These are phyloP conservation scores for Dispira simplex DNA, from an alignment of 192 early-diverging fungal genomes.

Conservation along the genomic window DNA sequence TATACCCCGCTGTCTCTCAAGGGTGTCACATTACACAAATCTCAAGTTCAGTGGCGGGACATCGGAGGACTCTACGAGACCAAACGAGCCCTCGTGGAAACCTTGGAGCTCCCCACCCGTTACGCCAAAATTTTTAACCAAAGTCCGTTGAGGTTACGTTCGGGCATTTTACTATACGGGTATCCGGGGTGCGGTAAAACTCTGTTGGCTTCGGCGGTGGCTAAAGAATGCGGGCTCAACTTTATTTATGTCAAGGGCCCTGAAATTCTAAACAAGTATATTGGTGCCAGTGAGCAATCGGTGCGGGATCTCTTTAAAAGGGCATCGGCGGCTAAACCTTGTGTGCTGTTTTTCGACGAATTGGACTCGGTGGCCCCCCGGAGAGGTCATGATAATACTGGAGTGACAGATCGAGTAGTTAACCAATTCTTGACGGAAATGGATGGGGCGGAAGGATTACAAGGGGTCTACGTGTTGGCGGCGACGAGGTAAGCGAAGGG, in stretches of 20 bases:
- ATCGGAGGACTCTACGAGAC: conserved; percentile 82
- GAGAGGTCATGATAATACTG: conserved; percentile 95
- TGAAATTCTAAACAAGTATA: conserved; percentile 97
- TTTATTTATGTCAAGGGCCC: conserved; percentile 97
- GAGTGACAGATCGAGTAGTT: conserved; percentile 96
- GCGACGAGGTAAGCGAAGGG: conserved; percentile 48
- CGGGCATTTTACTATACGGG: conserved; percentile 87
- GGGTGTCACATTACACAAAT: conserved; percentile 60
- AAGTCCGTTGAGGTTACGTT: conserved; percentile 76
- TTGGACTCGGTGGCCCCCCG: conserved; percentile 95
- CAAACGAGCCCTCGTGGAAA: conserved; percentile 68
- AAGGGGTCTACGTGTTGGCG: conserved; percentile 93
- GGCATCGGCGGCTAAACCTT: conserved; percentile 84
- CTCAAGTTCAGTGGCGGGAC: conserved; percentile 66
- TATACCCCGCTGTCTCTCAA: conserved; percentile 70
- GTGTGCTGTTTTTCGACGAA: conserved; percentile 96
- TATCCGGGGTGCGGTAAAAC: conserved; percentile 99
- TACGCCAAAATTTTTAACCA: conserved; percentile 83
- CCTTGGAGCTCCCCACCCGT: conserved; percentile 87
- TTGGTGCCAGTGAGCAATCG: conserved; percentile 90
- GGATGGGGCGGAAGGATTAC: conserved; percentile 94
- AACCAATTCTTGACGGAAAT: conserved; percentile 98
- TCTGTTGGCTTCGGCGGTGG: conserved; percentile 84
- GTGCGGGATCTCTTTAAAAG: conserved; percentile 91
- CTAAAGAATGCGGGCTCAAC: conserved; percentile 91